These are phyloP conservation scores for Nitzschia inconspicua DNA, from an alignment of 108 stramenopile species.

Conservation along the genomic window DNA sequence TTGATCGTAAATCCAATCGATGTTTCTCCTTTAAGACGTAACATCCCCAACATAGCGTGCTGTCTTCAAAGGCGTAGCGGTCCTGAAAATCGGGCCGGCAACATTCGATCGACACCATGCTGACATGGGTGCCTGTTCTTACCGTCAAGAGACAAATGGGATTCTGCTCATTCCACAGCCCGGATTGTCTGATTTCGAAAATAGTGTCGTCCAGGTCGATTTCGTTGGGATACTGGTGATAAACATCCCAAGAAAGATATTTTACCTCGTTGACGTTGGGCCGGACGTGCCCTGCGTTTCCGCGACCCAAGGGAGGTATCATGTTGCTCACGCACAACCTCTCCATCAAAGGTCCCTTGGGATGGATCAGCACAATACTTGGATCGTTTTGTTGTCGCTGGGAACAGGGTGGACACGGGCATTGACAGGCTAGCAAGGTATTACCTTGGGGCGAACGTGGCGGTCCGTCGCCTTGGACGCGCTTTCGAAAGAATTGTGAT, in stretches of 20 bases:
- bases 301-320: slow-evolving; percentile 24
- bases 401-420: slow-evolving; percentile 50
- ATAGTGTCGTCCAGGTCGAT: slow-evolving; percentile 59
- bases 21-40: slow-evolving; percentile 38
- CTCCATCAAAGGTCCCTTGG: slow-evolving; percentile 50
- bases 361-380: slow-evolving; percentile 52
- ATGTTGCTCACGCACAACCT: slow-evolving; percentile 46
- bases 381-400: background rate
- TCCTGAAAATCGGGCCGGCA: slow-evolving; percentile 5
- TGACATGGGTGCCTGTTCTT: slow-evolving; percentile 44
- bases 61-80: background rate
- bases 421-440: slow-evolving; percentile 48
- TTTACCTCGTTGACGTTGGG: background rate
- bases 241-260: background rate
- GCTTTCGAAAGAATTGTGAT: slow-evolving; percentile 12
- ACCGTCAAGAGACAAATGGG: slow-evolving; percentile 21
- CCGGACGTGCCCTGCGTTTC: slow-evolving; percentile 10
- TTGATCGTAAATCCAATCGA: slow-evolving; percentile 55
- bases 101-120: slow-evolving; percentile 18
- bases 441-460: slow-evolving; percentile 44
- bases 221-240: slow-evolving; percentile 1
- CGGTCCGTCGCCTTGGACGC: slow-evolving; percentile 21
- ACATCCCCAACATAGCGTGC: slow-evolving; percentile 27
- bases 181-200: slow-evolving; percentile 58
- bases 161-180: slow-evolving; percentile 21